These are phyloP conservation scores for Lasiosphaeria miniovina DNA, from an alignment of 495 filamentous ascomycete genomes.

Conservation along the genomic window DNA sequence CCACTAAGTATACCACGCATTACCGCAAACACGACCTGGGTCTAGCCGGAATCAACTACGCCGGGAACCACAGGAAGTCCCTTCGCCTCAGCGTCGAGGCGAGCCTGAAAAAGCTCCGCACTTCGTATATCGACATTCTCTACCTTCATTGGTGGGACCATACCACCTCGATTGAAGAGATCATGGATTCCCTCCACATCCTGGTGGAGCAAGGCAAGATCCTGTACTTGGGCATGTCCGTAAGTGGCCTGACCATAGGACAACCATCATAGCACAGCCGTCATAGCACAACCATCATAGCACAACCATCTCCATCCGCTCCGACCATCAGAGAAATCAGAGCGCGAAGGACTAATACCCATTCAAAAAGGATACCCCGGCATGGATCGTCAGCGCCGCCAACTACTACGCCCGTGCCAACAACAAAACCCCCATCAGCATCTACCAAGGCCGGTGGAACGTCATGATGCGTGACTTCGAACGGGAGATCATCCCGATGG, in stretches of 20 bases:
- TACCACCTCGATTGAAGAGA: no score
- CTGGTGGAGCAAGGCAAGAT: no score
- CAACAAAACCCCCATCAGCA: conserved; percentile 58
- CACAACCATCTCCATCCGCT: no score
- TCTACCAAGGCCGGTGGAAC: conserved; percentile 70
- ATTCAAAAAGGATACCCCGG: conserved; percentile 61
- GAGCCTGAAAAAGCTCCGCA: no score
- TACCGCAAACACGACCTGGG: conserved; percentile 47
- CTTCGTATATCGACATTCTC: no score
- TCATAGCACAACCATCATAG: no score
- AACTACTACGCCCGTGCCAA: conserved; percentile 60
- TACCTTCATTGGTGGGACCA: no score
- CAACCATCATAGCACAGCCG: no score
- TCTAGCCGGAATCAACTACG: conserved; percentile 32
- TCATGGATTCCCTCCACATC: no score
- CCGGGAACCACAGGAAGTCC: conserved; percentile 29
- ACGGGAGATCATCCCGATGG: conserved; percentile 60
- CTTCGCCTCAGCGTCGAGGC: conserved; percentile 53
- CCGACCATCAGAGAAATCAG: conserved; percentile 2
- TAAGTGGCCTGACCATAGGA: conserved; percentile 22
- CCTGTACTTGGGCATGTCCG: no score
- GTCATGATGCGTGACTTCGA: conserved; percentile 54
- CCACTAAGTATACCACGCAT: conserved; percentile 53
- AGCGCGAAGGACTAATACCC: conserved; percentile 65
- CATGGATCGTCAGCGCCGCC: conserved; percentile 59